Evolutionary conservation across 1,284 basidiomycete genomes (phyloP), one percentile per base, ranked within the genome.

Genomic region (Sporisorium graminicola): DNA sequence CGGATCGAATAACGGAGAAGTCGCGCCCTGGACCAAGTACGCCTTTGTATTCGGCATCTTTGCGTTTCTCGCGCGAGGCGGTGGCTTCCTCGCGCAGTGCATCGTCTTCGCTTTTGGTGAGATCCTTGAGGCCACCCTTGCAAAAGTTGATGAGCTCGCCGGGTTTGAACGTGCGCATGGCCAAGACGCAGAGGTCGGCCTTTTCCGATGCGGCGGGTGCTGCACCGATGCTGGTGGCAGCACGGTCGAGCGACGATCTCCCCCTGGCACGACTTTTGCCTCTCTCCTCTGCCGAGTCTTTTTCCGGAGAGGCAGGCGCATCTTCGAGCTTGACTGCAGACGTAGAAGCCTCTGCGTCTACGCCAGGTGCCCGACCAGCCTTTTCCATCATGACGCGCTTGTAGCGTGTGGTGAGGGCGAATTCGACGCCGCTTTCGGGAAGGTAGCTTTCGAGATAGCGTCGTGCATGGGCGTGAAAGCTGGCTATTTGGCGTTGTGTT

Each of bases 1-100:
- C 92, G 46, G 92, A 94, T 85, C 94, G 92, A 65, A 95, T 93
- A 79, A 96, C 93, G 82, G 92, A 94, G 82, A 95, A 96, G 85
- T 96, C 94, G 78, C 92, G 89, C 61, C 92, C 82, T 5, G 77
- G 77, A 2, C 74, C 77, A 0, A 81, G 89, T 65, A 92, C 92
- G 74, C 92, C 92, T 55, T 89, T 89, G 53, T 76, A 81, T 20
- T 72, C 65, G 58, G 75, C 53, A 16, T 75, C 66, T 29, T 65
- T 70, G 37, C 80, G 69, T 43, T 63, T 70, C 35, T 80, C 78
- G 43, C 74, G 72, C 26, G 78, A 74, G 16, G 61, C 56, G 49
- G 92, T 92, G 89, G 94, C 93, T 26, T 92, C 94, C 33, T 94
- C 93, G 22, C 82, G 82, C 26, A 87, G 74, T 3, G 76, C 78